Evolutionary conservation across 345 rosid species (phyloP).

Genomic region (Eutrema heterophyllum): DNA sequence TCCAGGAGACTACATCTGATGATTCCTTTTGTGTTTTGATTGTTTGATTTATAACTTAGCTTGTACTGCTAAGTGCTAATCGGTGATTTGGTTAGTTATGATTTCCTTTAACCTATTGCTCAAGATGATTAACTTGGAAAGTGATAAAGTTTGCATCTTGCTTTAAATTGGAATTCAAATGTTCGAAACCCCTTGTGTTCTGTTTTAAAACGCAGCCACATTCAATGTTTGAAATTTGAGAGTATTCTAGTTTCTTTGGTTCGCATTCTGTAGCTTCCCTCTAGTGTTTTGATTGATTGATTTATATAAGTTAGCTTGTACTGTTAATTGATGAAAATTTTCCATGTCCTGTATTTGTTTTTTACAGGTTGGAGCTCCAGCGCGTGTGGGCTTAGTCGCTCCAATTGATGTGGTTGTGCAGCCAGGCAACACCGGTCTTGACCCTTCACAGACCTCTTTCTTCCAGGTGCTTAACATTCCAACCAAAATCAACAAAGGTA

Average conservation of each 20-base stretch:
- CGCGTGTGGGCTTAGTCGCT: no score
- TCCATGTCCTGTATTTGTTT: neutral
- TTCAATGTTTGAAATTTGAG: neutral
- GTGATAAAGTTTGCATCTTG: neutral
- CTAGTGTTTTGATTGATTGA: no score
- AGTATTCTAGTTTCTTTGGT: neutral
- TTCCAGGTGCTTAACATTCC: no score
- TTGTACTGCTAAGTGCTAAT: neutral
- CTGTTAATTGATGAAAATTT: slow-evolving; percentile 1
- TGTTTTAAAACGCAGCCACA: neutral
- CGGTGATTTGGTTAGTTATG: neutral
- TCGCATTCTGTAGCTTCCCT: no score
- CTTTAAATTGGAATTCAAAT: no score
- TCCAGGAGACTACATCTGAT: neutral
- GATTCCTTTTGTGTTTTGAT: neutral
- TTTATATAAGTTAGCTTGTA: no score
- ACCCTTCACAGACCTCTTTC: no score
- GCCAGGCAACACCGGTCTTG: no score
- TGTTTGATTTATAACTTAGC: neutral
- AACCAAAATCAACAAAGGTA: no score
- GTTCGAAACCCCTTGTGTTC: neutral
- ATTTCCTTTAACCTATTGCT: neutral
- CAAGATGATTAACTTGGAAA: neutral
- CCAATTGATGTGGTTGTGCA: no score
- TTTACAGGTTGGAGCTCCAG: no score